Conservation (phyloP, 495 filamentous ascomycete genomes). For the Thozetella sp. region DNA sequence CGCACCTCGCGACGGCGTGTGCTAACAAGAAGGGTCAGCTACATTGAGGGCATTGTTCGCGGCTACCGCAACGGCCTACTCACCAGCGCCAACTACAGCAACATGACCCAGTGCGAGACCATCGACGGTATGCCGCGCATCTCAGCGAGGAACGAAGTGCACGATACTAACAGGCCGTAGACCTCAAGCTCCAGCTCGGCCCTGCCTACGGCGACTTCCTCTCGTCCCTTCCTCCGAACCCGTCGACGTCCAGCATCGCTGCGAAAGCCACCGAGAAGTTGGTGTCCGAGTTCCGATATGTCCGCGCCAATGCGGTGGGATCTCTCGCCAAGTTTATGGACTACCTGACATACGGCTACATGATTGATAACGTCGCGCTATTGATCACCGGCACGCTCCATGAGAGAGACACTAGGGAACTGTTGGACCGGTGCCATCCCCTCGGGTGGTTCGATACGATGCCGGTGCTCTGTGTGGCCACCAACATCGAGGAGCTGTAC, state of each 20-base stretch:
- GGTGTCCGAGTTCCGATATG: slow-evolving; percentile 94
- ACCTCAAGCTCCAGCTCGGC: slow-evolving; percentile 95
- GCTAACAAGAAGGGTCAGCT: slow-evolving; percentile 57
- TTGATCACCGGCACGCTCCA: slow-evolving; percentile 98
- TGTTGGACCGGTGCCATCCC: slow-evolving; percentile 94
- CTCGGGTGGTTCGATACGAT: slow-evolving; percentile 99
- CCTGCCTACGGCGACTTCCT: slow-evolving; percentile 98
- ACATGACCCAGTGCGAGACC: slow-evolving; percentile 97
- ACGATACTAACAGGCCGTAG: slow-evolving; percentile 42
- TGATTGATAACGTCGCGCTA: slow-evolving; percentile 99
- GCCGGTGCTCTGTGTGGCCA: slow-evolving; percentile 96
- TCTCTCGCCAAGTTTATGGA: slow-evolving; percentile 92
- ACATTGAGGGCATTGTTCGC: slow-evolving; percentile 94
- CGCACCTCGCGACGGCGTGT: slow-evolving; percentile 3
- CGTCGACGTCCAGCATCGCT: slow-evolving; percentile 92
- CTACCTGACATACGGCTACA: slow-evolving; percentile 97
- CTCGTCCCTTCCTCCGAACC: slow-evolving; percentile 89
- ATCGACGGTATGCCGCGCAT: slow-evolving; percentile 75
- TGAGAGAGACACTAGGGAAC: slow-evolving; percentile 94
- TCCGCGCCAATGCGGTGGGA: slow-evolving; percentile 88
- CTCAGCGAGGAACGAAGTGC: neutral
- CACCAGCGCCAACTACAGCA: slow-evolving; percentile 88
- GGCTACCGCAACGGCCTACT: slow-evolving; percentile 95
- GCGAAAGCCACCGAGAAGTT: slow-evolving; percentile 97
- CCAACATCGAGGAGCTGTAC: slow-evolving; percentile 98